Evolutionary conservation across 768 basidiomycete genomes (phyloP), one percentile per base, ranked within the genome.

Genomic region (Obba rivulosa): DNA sequence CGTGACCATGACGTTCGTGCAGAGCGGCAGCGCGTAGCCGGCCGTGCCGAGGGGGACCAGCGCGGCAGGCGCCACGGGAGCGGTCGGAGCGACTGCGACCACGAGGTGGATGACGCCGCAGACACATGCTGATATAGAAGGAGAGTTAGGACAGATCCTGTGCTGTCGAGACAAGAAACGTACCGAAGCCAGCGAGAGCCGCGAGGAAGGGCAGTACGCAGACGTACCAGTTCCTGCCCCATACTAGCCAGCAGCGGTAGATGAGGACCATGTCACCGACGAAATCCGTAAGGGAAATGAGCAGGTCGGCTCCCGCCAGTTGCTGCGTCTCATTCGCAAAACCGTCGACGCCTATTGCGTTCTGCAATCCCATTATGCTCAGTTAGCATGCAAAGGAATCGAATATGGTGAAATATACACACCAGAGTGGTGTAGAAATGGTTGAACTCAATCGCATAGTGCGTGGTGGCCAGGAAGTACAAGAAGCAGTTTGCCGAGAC

Each of bases 181-280:
- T 55, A 72, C 74, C 54, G 40, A 74, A 61, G 31, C 65, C 63
- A 8, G 50, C 58, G 10, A 71, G 10, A 1, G 72, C 58, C 8
- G 64, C 51, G 9, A 73, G 56, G 45, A 65, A 38, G 3, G 72
- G 73, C 2, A 72, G 40, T 20, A 69, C 34, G 22, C 66, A 41
- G 31, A 74, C 38, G 48, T 58, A 63, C 47, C 64, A 64, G 34
- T 63, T 68, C 42, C 52, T 57, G 1, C 54, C 62, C 70, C 72
- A 75, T 40, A 75, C 40, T 50, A 69, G 54, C 64, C 68, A 75
- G 57, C 69, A 72, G 28, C 74, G 73, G 47, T 72, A 73, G 23
- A 70, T 52, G 28, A 73, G 62, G 40, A 66, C 51, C 31, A 64
- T 14, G 53, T 70, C 61, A 1, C 69, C 70, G 18, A 68, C 24